Evolutionary conservation across 495 filamentous ascomycete species (phyloP), one percentile per base, ranked within the genome.

Genomic region (Bathelium albidoporum): DNA sequence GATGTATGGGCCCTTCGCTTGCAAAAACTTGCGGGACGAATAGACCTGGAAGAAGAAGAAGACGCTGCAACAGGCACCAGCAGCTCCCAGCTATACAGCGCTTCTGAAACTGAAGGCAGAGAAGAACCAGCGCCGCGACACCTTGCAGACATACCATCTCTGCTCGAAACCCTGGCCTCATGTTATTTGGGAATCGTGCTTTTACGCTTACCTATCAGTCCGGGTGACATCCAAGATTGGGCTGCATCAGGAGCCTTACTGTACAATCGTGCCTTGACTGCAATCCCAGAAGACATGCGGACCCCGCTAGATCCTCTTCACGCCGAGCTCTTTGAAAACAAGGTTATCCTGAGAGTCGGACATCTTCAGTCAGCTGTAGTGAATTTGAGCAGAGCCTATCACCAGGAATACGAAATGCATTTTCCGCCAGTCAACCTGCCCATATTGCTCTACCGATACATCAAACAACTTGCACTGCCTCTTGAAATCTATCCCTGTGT

Each of bases 401-500:
- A 83, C 55, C 74, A 76, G 52, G 82, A 87, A 31, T 92, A 89
- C 70, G 83, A 81, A 20, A 78, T 96, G 68, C 69, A 74, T 0
- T 85, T 96, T 60, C 92, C 94, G 1, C 74, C 83, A 0, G 67
- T 96, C 41, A 95, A 95, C 62, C 72, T 75, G 20, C 80, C 85
- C 4, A 73, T 88, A 4, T 66, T 95, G 20, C 71, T 91, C 10
- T 84, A 86, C 62, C 81, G 85, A 43, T 86, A 87, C 63, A 81
- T 95, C 31, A 85, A 80, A 65, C 81, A 88, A 53, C 78, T 97
- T 28, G 84, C 87, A 10, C 77, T 98, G 24, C 94, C 94, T 45
- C 71, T 89, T 61, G 88, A 94, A 64, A 73, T 93, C 4, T 90
- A 90, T 66, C 77, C 80, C 16, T 77, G 79, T 2, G 82, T 82